Percentiles rank a stretch among this genome's conserved stretches.
phyloP scores from a whole-genome alignment of 129 eudicot genomes.

The Pittosporum tobira region DNA sequence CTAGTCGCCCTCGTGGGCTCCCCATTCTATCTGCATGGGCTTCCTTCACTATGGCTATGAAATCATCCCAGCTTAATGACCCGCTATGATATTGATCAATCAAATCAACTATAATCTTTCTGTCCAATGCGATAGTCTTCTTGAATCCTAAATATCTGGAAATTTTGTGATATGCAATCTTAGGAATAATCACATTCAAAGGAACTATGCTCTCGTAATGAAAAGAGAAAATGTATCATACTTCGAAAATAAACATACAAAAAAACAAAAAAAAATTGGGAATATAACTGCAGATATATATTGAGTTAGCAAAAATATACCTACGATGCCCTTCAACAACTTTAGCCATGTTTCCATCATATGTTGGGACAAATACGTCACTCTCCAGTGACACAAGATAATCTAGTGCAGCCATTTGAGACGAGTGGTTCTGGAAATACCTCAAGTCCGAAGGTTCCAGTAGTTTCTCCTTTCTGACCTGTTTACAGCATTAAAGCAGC shows the following conservation, averaged over 20 bases:
- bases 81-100: conserved; percentile 14
- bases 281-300: not conserved
- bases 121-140: conserved; percentile 18
- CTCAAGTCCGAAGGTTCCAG: conserved; percentile 11
- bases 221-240: not conserved
- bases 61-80: conserved; percentile 16
- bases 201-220: not conserved
- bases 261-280: not conserved
- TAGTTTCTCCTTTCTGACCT: conserved; percentile 25
- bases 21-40: conserved; percentile 18
- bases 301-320: not conserved
- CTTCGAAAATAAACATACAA: not conserved
- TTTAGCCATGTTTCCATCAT: conserved; percentile 31
- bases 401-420: conserved; percentile 24
- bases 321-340: conserved; percentile 27
- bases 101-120: conserved; percentile 20
- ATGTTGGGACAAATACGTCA: conserved; percentile 24
- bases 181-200: not conserved
- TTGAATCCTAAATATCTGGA: conserved; percentile 24
- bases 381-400: conserved; percentile 24
- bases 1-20: conserved; percentile 4
- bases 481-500: not conserved
- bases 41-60: conserved; percentile 9
- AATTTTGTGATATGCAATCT: not conserved
- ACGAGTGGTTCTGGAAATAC: conserved; percentile 18